Base-by-base conservation (phyloP, 2,329 filamentous ascomycete genomes). In the Simplicillium sp. region DNA sequence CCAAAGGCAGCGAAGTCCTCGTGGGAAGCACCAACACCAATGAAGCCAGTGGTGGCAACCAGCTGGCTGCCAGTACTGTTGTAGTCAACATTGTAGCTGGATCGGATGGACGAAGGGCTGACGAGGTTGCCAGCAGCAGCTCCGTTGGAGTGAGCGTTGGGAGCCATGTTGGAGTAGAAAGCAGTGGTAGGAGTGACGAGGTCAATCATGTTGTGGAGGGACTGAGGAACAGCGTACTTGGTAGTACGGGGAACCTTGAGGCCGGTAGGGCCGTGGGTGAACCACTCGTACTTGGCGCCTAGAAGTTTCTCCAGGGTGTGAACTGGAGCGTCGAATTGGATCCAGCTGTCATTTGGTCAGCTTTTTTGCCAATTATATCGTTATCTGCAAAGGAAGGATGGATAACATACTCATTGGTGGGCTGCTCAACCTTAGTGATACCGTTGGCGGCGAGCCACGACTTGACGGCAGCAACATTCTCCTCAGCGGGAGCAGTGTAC, bases 401-500 rank as follows among this genome's bases (percentile, higher is more conserved):
- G 36, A 39, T 33, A 15, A 40, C 41, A 15, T 40, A 44, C 42
- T 44, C 42, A n/a, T 44, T 44, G 29, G 42, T 44, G 28, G 43
- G 39, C 33, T 36, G 35, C n/a, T 39, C 18, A 8, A 41, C 29
- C 2, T 42, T 39, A 17, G 37, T 41, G 37, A 47, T 44, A 6
- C 44, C 46, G 12, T 40, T 29, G 15, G 18, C 17, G 32, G 25
- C 34, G 17, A 55, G 45, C 53, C 54, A 56, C 12, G 43, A 34
- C 42, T 47, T 45, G 17, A 55, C 49, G 3, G 47, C 48, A 9
- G 44, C 41, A 13, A 45, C 45, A 2, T 51, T 46, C 28, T 43
- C 44, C 11, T 47, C 45, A 3, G 52, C 42, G 7, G 54, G 54
- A 29, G 37, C 45, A 37, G 51, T 54, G 36, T 50, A 44, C 18